phyloP scores from a whole-genome alignment of 2,329 filamentous ascomycete species.

The Chalara sp. region DNA sequence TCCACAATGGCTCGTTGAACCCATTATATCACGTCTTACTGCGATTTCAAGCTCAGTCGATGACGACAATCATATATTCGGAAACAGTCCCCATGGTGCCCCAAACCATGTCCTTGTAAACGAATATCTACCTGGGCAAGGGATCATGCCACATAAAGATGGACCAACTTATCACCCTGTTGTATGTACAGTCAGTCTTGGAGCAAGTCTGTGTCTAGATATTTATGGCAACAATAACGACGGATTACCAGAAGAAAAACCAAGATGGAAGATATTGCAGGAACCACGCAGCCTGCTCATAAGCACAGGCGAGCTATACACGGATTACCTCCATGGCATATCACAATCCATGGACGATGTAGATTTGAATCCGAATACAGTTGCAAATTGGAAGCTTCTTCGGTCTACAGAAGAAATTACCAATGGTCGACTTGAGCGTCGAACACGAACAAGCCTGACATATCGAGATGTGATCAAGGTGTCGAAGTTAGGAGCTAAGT shows the following conservation, averaged over 20 bases:
- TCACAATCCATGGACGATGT: slow-evolving; percentile 59
- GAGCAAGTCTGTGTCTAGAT: slow-evolving; percentile 70
- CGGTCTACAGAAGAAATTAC: slow-evolving; percentile 39
- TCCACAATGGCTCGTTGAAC: slow-evolving; percentile 66
- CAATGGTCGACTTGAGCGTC: slow-evolving; percentile 49
- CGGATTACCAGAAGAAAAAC: slow-evolving; percentile 46
- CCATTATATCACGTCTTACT: slow-evolving; percentile 56
- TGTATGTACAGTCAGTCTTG: slow-evolving; percentile 86
- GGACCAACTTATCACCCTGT: slow-evolving; percentile 80
- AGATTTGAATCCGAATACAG: slow-evolving; percentile 49
- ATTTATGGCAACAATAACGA: slow-evolving; percentile 60
- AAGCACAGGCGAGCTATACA: slow-evolving; percentile 63
- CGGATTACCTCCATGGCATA: slow-evolving; percentile 69
- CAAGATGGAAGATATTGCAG: slow-evolving; percentile 61
- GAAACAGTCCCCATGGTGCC: slow-evolving; percentile 60
- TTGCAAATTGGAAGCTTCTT: slow-evolving; percentile 69
- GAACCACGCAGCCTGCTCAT: slow-evolving; percentile 77
- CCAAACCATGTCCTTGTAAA: slow-evolving; percentile 95
- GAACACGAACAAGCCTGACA: slow-evolving; percentile 65
- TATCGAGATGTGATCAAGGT: slow-evolving; percentile 84
- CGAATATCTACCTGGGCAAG: slow-evolving; percentile 79
- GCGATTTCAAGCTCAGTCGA: slow-evolving; percentile 37
- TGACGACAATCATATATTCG: slow-evolving; percentile 41
- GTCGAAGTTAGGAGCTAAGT: slow-evolving; percentile 62
- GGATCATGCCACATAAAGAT: slow-evolving; percentile 98